A percentile compares a stretch with the other conserved stretches of the same genome.
Evolutionary conservation across 164 flowering plant genomes (phyloP).

Genomic region (Piper betle): DNA sequence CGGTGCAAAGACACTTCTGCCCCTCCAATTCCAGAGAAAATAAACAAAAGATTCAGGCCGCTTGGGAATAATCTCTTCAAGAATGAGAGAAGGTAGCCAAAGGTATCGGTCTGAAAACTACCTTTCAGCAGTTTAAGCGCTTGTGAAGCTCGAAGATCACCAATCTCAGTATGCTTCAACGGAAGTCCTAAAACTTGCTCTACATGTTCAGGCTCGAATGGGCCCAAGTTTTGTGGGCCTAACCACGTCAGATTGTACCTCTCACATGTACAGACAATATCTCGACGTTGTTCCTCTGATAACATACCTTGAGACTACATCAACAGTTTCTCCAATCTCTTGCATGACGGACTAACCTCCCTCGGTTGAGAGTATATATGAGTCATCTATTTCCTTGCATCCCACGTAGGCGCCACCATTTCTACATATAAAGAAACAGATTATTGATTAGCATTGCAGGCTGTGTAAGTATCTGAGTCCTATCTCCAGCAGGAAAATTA

Average conservation of each 20-base stretch:
- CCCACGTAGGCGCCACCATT: slow-evolving; percentile 98
- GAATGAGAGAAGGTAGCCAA: slow-evolving; percentile 67
- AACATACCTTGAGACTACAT: slow-evolving; percentile 33
- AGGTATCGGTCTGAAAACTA: slow-evolving; percentile 69
- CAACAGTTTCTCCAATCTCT: slow-evolving; percentile 40
- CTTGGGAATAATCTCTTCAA: slow-evolving; percentile 48
- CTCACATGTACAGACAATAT: slow-evolving; percentile 51
- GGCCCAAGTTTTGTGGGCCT: slow-evolving; percentile 34
- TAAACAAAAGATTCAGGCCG: slow-evolving; percentile 57
- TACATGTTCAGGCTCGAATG: slow-evolving; percentile 57
- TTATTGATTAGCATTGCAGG: slow-evolving; percentile 59
- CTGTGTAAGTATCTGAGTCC: slow-evolving; percentile 43
- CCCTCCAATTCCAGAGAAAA: slow-evolving; percentile 80
- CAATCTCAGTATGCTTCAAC: slow-evolving; percentile 32
- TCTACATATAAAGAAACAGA: slow-evolving; percentile 46
- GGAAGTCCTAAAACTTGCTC: slow-evolving; percentile 78
- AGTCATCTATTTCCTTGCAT: slow-evolving; percentile 58
- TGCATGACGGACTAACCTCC: slow-evolving; percentile 42
- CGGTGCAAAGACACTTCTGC: slow-evolving; percentile 62
- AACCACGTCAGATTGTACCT: slow-evolving; percentile 60
- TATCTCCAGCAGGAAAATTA: slow-evolving; percentile 57
- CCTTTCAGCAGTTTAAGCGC: slow-evolving; percentile 42
- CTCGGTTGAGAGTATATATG: slow-evolving; percentile 33
- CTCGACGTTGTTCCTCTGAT: slow-evolving; percentile 37
- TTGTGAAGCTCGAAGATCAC: slow-evolving; percentile 21